Evolutionary conservation across 23 red algal genomes (phyloP).

Genomic region (Gracilaria domingensis): DNA sequence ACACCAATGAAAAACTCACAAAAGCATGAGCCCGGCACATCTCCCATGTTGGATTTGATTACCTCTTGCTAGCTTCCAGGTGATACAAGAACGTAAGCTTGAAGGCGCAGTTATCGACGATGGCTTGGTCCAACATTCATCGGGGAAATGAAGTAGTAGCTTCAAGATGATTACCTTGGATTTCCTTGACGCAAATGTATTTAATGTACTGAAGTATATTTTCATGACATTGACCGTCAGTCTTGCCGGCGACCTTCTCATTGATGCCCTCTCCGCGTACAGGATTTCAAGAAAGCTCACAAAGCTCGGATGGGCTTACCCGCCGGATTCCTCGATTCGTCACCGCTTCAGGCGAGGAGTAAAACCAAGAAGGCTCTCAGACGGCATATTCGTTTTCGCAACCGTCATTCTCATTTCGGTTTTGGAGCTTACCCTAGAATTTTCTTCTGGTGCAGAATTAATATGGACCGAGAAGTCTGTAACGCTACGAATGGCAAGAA

Average conservation of each 20-base stretch:
- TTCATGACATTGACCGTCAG: not conserved
- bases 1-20: too few species aligned
- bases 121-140: too few species aligned
- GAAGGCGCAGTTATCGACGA: too few species aligned
- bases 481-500: not conserved
- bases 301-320: not conserved
- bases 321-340: not conserved
- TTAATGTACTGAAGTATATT: constrained; percentile 1
- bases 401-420: not conserved
- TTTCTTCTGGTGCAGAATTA: not conserved
- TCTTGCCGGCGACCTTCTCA: not conserved
- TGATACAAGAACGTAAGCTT: too few species aligned
- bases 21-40: too few species aligned
- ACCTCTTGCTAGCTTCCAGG: too few species aligned
- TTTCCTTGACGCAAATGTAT: constrained; percentile 12
- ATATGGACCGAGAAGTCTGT: not conserved
- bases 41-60: too few species aligned
- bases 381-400: not conserved
- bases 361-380: not conserved
- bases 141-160: too few species aligned
- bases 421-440: not conserved
- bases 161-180: not conserved
- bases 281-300: not conserved
- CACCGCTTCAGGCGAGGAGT: not conserved
- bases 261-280: not conserved